Base-by-base conservation (phyloP, 331 rosid genomes). In the Prunus yedoensis region DNA sequence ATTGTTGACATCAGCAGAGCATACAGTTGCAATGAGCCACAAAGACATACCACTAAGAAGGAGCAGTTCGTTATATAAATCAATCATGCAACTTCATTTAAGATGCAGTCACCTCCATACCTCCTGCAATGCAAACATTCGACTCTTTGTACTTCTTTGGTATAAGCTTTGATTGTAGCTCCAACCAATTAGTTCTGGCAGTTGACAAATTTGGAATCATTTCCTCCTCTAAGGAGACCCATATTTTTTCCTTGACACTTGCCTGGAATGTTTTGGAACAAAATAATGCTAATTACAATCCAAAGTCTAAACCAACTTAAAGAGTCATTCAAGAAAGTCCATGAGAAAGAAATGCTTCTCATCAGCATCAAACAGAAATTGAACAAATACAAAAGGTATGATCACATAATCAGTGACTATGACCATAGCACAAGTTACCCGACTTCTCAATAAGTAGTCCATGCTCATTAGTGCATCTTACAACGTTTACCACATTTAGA, bases 161-260 rank as follows among this genome's bases (percentile, higher is more conserved):
- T 54, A 85, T 66, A 74, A 86, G 83, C 87, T 89, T 90, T 66
- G 99, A 95, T 74, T 95, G 97, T 78, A 89, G 83, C 80, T 92
- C 97, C 89, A 95, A 82, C 99, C 99, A 95, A 71, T 95, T 95
- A 77, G 88, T 75, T 89, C 87, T 90, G 70, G 80, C 85, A 63
- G 83, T 79, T 68, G 97, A 75, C 74, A 82, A 67, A 28, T 96
- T 83, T 60, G 97, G 91, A 83, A 89, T 76, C 89, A 95, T 84
- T 79, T 95, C 97, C 84, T 95, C 97, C 88, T 95, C 99, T 82
- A 95, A 85, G 66, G 99, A 90, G 50, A 15, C 89, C 99, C 99
- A 95, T 71, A 84, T 69, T 70, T 79, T 80, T 85, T 95, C 99
- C 77, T 80, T 86, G 71, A 86, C 91, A 78, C 76, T 77, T 82